Evolutionary conservation across 352 stramenopile species (phyloP).

Genomic region (Phytophthora niederhauseri): DNA sequence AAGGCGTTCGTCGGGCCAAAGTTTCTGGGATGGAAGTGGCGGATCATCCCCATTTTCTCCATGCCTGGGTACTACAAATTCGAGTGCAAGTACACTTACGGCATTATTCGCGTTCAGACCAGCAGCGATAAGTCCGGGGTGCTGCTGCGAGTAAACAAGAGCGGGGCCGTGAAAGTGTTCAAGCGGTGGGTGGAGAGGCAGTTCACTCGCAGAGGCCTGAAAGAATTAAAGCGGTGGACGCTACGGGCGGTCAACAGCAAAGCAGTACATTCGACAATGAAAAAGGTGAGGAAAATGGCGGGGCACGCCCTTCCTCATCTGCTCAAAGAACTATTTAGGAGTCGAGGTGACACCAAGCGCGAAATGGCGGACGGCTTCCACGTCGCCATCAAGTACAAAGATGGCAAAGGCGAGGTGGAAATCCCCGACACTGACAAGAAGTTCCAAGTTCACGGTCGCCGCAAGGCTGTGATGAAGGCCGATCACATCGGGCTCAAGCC

Average conservation of each 20-base stretch:
- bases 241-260: no score
- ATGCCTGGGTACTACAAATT: not conserved
- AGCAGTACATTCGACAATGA: no score
- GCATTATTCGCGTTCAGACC: not conserved
- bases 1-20: not conserved
- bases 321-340: not conserved
- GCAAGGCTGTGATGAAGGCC: slow-evolving; percentile 2
- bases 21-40: not conserved
- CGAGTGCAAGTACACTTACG: not conserved
- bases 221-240: not conserved
- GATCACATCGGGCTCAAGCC: slow-evolving; percentile 3
- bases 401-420: not conserved
- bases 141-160: not conserved
- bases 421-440: not conserved
- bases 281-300: no score
- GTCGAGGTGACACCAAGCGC: not conserved
- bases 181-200: no score
- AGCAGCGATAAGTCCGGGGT: not conserved
- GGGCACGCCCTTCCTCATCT: not conserved
- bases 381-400: not conserved
- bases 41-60: not conserved
- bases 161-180: no score
- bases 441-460: not conserved
- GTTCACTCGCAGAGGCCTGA: not conserved
- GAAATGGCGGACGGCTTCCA: not conserved